phyloP scores from a whole-genome alignment of 176 grass and related monocot species.

The Aegilops bicornis region DNA sequence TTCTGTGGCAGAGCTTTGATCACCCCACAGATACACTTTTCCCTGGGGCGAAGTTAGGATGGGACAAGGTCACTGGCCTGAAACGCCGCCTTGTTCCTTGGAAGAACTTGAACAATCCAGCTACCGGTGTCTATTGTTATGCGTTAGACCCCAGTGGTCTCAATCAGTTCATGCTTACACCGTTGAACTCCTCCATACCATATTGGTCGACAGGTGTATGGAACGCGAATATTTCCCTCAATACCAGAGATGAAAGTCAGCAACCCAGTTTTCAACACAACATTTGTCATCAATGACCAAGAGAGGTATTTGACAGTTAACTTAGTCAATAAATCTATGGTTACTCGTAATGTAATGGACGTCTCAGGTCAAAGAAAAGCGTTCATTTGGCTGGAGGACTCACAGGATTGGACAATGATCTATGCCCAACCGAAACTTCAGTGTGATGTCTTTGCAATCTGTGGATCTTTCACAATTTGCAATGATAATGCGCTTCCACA shows the following conservation, averaged over 20 bases:
- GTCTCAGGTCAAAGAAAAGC: slow-evolving; percentile 8
- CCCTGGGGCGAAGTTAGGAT: not conserved
- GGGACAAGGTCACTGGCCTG: not conserved
- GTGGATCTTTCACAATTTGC: slow-evolving; percentile 49
- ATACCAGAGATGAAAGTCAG: slow-evolving; percentile 11
- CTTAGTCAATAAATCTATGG: not conserved
- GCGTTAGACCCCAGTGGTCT: not conserved
- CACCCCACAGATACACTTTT: not conserved
- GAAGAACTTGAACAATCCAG: not conserved
- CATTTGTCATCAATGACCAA: slow-evolving; percentile 24
- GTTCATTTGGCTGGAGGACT: not conserved
- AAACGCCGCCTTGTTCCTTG: not conserved
- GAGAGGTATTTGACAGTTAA: slow-evolving; percentile 29
- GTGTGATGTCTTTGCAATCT: slow-evolving; percentile 37
- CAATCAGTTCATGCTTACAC: not conserved
- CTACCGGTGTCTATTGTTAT: not conserved
- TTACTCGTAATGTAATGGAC: not conserved
- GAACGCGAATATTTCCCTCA: slow-evolving; percentile 30
- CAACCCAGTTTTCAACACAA: not conserved
- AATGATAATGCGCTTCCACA: not conserved
- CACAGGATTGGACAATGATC: too few species aligned
- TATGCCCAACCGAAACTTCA: not conserved
- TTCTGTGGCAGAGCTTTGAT: slow-evolving; percentile 7
- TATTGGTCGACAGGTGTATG: slow-evolving; percentile 33
- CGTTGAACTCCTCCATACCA: too few species aligned